Conservation (phyloP, 2,329 filamentous ascomycete genomes). For the Huntiella abstrusa region DNA sequence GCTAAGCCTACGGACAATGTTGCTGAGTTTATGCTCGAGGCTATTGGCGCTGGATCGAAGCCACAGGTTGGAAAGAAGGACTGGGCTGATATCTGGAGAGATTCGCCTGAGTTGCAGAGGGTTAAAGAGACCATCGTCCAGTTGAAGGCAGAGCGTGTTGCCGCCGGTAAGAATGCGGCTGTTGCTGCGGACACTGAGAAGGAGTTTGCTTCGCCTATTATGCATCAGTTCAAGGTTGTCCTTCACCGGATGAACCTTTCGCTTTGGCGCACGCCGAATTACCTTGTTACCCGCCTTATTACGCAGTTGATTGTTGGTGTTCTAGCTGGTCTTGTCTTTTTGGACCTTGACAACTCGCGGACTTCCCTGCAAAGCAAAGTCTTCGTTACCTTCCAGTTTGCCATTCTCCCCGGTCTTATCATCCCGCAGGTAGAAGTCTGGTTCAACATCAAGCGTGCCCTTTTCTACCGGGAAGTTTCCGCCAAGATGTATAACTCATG, state of each 20-base stretch:
- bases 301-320: constrained; percentile 65
- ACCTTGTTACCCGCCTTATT: constrained; percentile 74
- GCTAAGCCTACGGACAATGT: constrained; percentile 37
- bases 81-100: constrained; percentile 65
- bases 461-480: constrained; percentile 72
- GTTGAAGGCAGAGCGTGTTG: constrained; percentile 42
- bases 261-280: constrained; percentile 76
- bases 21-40: constrained; percentile 71
- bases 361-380: constrained; percentile 66
- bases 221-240: constrained; percentile 63
- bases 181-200: constrained; percentile 35
- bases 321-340: constrained; percentile 60
- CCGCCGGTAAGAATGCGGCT: constrained; percentile 33
- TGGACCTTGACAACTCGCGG: constrained; percentile 58
- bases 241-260: constrained; percentile 53
- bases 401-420: constrained; percentile 66
- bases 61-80: constrained; percentile 55
- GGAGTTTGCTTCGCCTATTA: constrained; percentile 67
- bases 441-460: constrained; percentile 59
- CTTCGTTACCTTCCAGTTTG: constrained; percentile 81
- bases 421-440: constrained; percentile 65
- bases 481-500: constrained; percentile 73
- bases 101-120: constrained; percentile 49
- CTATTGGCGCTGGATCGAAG: constrained; percentile 55
- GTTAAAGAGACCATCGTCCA: constrained; percentile 46